phyloP scores from a whole-genome alignment of 1,284 basidiomycete genomes.

The Apiotrichum akiyoshidainum region DNA sequence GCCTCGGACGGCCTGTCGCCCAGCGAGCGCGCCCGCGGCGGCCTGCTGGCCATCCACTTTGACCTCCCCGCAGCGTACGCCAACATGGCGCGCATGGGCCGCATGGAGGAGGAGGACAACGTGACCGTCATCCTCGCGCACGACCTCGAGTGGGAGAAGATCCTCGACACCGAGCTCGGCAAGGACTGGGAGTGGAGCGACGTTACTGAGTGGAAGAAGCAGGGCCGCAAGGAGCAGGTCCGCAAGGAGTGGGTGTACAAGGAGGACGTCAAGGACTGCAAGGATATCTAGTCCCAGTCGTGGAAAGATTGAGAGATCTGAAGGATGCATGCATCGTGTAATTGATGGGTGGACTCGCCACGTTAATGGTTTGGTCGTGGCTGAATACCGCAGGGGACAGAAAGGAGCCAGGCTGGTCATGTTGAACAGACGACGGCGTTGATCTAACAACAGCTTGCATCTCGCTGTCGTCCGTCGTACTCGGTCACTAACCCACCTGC shows the following conservation, averaged over 20 bases:
- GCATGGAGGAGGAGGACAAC: conserved; percentile 24
- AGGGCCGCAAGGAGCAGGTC: conserved; percentile 14
- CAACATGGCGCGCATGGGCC: conserved; percentile 21
- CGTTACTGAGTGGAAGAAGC: conserved; percentile 16
- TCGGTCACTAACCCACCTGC: too few relatives aligned
- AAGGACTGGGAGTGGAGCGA: conserved; percentile 20
- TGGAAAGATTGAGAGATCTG: too few relatives aligned
- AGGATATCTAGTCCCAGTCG: neutral
- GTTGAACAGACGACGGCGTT: too few relatives aligned
- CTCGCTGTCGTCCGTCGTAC: too few relatives aligned
- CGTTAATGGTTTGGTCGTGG: too few relatives aligned
- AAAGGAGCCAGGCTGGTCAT: too few relatives aligned
- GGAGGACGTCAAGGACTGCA: neutral
- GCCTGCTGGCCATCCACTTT: conserved; percentile 19
- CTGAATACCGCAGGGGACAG: too few relatives aligned
- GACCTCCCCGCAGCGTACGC: conserved; percentile 18
- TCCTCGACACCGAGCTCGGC: conserved; percentile 12
- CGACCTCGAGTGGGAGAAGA: conserved; percentile 22
- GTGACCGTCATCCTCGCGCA: conserved; percentile 18
- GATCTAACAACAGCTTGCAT: too few relatives aligned
- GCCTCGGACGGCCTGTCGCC: conserved; percentile 16
- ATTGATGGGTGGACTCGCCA: too few relatives aligned
- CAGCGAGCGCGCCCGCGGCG: conserved; percentile 9
- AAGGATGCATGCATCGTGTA: too few relatives aligned
- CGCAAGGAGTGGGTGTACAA: conserved; percentile 15